Evolutionary conservation across 176 grass and related monocot genomes (phyloP).

Genomic region (Elymus sibiricus): DNA sequence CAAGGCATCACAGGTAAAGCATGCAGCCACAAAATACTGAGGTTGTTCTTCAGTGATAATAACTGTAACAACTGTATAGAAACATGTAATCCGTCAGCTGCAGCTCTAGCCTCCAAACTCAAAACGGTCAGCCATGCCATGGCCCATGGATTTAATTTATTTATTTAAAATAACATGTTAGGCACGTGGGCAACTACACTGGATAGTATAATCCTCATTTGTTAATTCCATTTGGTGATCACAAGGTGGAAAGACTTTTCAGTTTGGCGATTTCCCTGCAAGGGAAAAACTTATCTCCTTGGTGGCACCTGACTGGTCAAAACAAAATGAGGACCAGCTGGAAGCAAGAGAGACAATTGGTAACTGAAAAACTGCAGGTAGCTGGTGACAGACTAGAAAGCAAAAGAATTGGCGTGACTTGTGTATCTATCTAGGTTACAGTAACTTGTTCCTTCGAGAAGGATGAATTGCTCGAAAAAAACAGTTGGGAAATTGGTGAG

Average conservation of each 20-base stretch:
- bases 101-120: neutral
- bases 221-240: neutral
- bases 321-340: neutral
- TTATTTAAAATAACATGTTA: neutral
- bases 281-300: neutral
- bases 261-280: neutral
- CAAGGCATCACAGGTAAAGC: neutral
- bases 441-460: neutral
- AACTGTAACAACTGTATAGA: neutral
- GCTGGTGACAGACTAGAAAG: neutral
- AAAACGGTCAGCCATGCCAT: neutral
- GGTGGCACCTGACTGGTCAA: neutral
- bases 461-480: neutral
- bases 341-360: neutral
- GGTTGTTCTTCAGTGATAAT: neutral
- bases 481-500: neutral
- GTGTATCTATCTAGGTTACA: neutral
- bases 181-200: neutral
- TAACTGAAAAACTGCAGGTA: neutral
- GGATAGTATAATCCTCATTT: neutral
- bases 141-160: neutral
- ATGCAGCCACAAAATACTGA: neutral
- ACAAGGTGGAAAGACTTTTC: neutral
- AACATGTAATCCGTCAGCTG: neutral
- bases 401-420: neutral